Conservation (phyloP, 2,329 filamentous ascomycete species). For the Cyphellophora attinorum region DNA sequence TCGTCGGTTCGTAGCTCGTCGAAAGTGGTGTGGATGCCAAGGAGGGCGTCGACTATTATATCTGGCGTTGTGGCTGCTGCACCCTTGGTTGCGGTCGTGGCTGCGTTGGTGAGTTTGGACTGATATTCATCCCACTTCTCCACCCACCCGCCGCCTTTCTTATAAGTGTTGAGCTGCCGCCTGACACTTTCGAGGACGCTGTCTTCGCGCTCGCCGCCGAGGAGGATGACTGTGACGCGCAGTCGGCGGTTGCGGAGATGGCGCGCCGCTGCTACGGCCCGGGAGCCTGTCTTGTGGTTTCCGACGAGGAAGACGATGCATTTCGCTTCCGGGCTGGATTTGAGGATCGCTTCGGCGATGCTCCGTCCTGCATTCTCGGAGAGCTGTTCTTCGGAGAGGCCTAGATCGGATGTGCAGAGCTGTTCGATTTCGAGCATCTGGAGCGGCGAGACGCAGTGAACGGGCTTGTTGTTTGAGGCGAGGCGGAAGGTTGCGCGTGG, state of each 20-base stretch:
- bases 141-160: conserved; percentile 70
- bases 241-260: conserved; percentile 78
- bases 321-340: conserved; percentile 39
- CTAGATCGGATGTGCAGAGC: conserved; percentile 77
- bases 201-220: conserved; percentile 73
- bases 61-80: conserved; percentile 53
- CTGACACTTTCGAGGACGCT: conserved; percentile 72
- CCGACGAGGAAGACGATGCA: conserved; percentile 71
- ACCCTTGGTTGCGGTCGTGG: no score
- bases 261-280: conserved; percentile 74
- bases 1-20: conserved; percentile 77
- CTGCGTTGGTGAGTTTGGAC: conserved; percentile 34
- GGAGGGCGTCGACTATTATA: conserved; percentile 77
- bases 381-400: conserved; percentile 80
- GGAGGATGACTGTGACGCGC: conserved; percentile 71
- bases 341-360: conserved; percentile 73
- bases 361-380: conserved; percentile 83
- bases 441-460: conserved; percentile 54
- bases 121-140: conserved; percentile 51
- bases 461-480: conserved; percentile 44
- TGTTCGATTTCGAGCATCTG: conserved; percentile 92
- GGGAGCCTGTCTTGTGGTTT: conserved; percentile 83
- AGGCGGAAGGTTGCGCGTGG: conserved; percentile 36
- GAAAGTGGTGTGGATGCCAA: conserved; percentile 79
- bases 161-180: conserved; percentile 74